Evolutionary conservation across 2,329 filamentous ascomycete genomes (phyloP).

Genomic region (Epichloe sibirici): DNA sequence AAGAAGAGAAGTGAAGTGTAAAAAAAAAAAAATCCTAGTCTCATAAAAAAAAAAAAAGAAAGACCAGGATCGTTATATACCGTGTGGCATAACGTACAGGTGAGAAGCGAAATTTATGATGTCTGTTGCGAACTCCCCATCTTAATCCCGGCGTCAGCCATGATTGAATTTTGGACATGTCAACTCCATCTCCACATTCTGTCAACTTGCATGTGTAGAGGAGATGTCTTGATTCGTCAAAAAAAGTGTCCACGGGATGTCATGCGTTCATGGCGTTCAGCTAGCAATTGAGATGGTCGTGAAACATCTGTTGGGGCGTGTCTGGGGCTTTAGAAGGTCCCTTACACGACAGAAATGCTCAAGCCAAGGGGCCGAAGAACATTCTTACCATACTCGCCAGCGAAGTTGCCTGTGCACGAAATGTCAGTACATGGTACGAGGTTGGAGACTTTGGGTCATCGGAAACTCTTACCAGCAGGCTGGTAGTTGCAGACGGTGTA

Average conservation of each 20-base stretch:
- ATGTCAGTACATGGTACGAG: constrained; percentile 6
- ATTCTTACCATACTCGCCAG: constrained; percentile 20
- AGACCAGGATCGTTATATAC: constrained; percentile 21
- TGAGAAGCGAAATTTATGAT: constrained; percentile 19
- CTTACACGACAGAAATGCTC: constrained; percentile 16
- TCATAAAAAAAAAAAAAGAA: constrained; percentile 7
- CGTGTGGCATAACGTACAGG: constrained; percentile 23
- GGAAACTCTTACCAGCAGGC: constrained; percentile 46
- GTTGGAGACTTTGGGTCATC: not conserved
- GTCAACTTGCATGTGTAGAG: not conserved
- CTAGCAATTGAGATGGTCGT: not conserved
- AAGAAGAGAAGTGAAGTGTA: constrained; percentile 1
- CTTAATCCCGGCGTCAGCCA: not conserved
- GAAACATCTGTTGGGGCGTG: not conserved
- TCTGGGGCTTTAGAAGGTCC: not conserved
- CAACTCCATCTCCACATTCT: not conserved
- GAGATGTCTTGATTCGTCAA: not conserved
- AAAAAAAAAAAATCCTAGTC: constrained; percentile 4
- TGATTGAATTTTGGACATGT: not conserved
- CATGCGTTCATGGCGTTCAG: not conserved
- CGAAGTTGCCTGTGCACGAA: not conserved
- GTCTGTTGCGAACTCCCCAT: constrained; percentile 3
- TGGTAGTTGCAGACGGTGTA: constrained; percentile 87
- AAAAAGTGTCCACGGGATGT: not conserved
- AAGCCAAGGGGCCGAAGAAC: constrained; percentile 28